phyloP scores from a whole-genome alignment of 2,329 filamentous ascomycete species.

The Rhynchosporium secalis region DNA sequence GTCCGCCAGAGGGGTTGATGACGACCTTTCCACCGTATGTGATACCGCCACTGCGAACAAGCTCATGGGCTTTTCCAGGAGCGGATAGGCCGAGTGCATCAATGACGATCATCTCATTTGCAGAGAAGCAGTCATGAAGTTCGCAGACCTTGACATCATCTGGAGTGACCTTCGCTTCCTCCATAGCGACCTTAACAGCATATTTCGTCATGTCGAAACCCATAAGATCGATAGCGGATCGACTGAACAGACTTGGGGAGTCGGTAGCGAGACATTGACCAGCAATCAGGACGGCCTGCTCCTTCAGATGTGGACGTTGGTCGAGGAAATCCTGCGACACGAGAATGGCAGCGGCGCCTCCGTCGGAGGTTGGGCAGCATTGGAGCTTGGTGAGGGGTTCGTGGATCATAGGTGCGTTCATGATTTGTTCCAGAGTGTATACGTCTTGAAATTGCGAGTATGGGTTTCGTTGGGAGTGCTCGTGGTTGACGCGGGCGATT shows the following conservation, averaged over 20 bases:
- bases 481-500: slow-evolving; percentile 90
- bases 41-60: slow-evolving; percentile 84
- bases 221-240: slow-evolving; percentile 81
- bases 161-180: slow-evolving; percentile 69
- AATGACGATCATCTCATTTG: slow-evolving; percentile 89
- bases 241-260: slow-evolving; percentile 73
- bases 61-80: slow-evolving; percentile 84
- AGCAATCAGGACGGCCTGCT: slow-evolving; percentile 83
- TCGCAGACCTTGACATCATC: slow-evolving; percentile 81
- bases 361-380: slow-evolving; percentile 95
- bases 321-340: slow-evolving; percentile 89
- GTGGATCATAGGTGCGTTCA: slow-evolving; percentile 75
- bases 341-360: slow-evolving; percentile 82
- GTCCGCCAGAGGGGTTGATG: slow-evolving; percentile 89
- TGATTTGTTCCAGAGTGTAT: slow-evolving; percentile 82
- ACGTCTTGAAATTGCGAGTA: slow-evolving; percentile 97
- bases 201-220: slow-evolving; percentile 81
- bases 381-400: slow-evolving; percentile 94
- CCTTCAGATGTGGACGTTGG: slow-evolving; percentile 75
- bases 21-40: slow-evolving; percentile 79
- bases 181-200: slow-evolving; percentile 69
- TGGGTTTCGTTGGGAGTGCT: slow-evolving; percentile 86
- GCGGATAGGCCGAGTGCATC: slow-evolving; percentile 80
- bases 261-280: slow-evolving; percentile 89
- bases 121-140: slow-evolving; percentile 94